Percentiles rank a stretch among this genome's conserved stretches.
These are phyloP conservation scores for Barnettozyma sp. DNA, from an alignment of 805 yeast species.

Conservation along the genomic window DNA sequence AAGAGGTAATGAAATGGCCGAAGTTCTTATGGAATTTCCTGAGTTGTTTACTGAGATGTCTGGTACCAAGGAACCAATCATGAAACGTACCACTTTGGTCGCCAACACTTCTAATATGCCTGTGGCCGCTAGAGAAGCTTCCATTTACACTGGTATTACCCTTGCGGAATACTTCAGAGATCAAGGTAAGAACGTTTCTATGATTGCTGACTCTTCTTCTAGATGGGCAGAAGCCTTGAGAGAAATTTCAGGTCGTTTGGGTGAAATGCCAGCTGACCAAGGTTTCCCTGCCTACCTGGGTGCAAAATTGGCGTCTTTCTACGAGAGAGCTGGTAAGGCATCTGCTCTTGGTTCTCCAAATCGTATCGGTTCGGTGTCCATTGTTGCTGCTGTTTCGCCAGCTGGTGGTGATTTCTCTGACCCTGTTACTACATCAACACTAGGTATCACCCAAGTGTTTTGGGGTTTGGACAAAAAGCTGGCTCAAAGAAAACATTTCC, in stretches of 20 bases:
- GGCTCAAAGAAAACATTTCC: conserved; percentile 99
- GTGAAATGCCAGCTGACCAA: conserved; percentile 99
- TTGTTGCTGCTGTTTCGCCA: conserved; percentile 99
- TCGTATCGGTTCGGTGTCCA: conserved; percentile 96
- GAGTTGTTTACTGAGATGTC: conserved; percentile 85
- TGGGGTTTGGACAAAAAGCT: conserved; percentile 99
- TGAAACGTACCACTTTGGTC: conserved; percentile 98
- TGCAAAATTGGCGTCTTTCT: conserved; percentile 97
- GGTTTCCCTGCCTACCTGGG: conserved; percentile 99
- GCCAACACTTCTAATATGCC: conserved; percentile 99
- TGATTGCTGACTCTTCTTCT: conserved; percentile 99
- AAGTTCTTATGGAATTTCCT: conserved; percentile 99
- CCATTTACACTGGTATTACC: conserved; percentile 98
- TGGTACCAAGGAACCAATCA: conserved; percentile 95
- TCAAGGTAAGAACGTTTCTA: conserved; percentile 97
- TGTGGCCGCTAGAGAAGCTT: conserved; percentile 99
- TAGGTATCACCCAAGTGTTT: conserved; percentile 99
- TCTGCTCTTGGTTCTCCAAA: conserved; percentile 93
- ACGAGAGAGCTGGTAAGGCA: conserved; percentile 99
- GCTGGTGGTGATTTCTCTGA: conserved; percentile 99
- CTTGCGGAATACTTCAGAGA: conserved; percentile 99
- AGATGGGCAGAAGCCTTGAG: conserved; percentile 99
- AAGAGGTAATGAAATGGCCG: conserved; percentile 99
- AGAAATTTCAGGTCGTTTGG: conserved; percentile 99
- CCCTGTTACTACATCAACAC: conserved; percentile 96